Conservation (phyloP, 768 basidiomycete genomes). For the Gymnopilus dilepis region DNA sequence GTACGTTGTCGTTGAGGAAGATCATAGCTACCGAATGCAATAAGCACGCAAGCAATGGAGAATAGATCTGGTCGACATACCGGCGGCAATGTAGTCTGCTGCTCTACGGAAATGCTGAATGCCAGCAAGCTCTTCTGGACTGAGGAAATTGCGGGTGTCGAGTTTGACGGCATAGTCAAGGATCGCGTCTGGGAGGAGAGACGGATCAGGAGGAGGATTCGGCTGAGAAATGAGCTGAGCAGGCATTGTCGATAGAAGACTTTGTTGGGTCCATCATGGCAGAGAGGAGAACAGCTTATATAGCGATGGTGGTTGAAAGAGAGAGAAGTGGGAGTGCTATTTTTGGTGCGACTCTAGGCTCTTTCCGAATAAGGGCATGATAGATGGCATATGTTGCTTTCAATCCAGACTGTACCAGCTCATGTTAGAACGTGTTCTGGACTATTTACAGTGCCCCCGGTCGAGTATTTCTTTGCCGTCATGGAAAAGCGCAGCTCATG, state of each 20-base stretch:
- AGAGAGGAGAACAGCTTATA: constrained; percentile 2
- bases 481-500: not conserved
- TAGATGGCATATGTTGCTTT: not conserved
- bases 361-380: not conserved
- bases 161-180: constrained; percentile 55
- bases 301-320: not conserved
- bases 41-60: not conserved
- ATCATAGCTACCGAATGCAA: constrained; percentile 67
- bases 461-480: not conserved
- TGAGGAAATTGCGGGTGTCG: constrained; percentile 50
- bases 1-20: constrained; percentile 75
- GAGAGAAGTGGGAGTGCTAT: constrained; percentile 1
- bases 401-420: constrained; percentile 7
- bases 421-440: constrained; percentile 8
- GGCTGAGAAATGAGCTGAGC: constrained; percentile 59
- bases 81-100: constrained; percentile 73
- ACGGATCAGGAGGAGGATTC: constrained; percentile 74
- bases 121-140: constrained; percentile 53
- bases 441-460: not conserved
- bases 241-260: constrained; percentile 44
- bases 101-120: constrained; percentile 62
- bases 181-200: constrained; percentile 64
- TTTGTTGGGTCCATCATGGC: constrained; percentile 18
- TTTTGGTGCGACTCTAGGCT: constrained; percentile 7
- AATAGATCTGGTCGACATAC: constrained; percentile 40